Evolutionary conservation across 495 filamentous ascomycete species (phyloP).

Genomic region (Entonaema liquescens): DNA sequence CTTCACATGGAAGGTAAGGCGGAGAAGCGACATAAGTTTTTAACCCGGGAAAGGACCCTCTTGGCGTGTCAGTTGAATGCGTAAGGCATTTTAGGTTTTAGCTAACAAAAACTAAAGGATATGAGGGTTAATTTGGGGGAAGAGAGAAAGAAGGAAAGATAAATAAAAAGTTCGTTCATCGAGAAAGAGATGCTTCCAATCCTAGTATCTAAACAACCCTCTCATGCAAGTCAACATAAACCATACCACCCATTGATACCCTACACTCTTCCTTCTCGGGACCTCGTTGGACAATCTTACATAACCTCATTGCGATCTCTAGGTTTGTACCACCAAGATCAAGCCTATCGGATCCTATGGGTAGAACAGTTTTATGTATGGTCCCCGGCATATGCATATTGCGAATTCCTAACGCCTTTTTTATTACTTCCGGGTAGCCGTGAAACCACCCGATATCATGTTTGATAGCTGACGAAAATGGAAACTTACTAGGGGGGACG

Average conservation of each 20-base stretch:
- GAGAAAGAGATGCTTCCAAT: not conserved
- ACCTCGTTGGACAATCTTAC: conserved; percentile 32
- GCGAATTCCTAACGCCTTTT: not conserved
- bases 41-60: not conserved
- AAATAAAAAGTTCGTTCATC: not conserved
- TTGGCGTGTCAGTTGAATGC: not conserved
- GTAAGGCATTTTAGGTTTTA: not conserved
- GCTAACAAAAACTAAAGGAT: not conserved
- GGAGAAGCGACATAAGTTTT: conserved; percentile 10
- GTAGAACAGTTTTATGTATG: not conserved
- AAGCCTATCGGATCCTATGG: conserved; percentile 36
- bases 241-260: conserved; percentile 5
- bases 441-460: not conserved
- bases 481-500: not conserved
- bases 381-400: not conserved
- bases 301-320: conserved; percentile 25
- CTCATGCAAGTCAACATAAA: conserved; percentile 24
- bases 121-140: not conserved
- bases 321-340: conserved; percentile 7
- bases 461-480: conserved; percentile 1
- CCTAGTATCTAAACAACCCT: not conserved
- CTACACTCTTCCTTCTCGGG: not conserved
- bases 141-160: not conserved
- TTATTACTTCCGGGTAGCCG: conserved; percentile 9
- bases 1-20: conserved; percentile 27